Evolutionary conservation across 176 grass and related monocot genomes (phyloP).

Genomic region (Oryza coarctata): DNA sequence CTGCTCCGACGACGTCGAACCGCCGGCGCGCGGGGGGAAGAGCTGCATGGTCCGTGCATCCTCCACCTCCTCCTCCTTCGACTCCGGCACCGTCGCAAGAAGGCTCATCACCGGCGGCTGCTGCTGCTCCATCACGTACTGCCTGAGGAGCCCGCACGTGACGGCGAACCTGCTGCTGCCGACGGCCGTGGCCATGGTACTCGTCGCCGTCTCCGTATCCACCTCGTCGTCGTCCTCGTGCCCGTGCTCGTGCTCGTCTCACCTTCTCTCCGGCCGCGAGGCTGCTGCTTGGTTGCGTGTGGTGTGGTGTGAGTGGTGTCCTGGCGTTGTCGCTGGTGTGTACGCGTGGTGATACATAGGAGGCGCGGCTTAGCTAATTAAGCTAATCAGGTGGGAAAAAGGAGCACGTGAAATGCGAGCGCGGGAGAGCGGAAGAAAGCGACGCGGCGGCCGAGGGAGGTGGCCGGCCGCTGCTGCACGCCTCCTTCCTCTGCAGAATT

Average conservation of each 20-base stretch:
- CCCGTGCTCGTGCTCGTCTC: no score
- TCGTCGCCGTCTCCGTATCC: neutral
- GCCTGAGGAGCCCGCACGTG: slow-evolving; percentile 42
- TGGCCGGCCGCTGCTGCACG: neutral
- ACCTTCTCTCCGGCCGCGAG: neutral
- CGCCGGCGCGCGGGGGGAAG: slow-evolving; percentile 30
- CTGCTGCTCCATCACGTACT: slow-evolving; percentile 39
- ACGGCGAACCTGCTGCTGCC: slow-evolving; percentile 30
- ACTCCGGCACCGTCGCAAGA: no score
- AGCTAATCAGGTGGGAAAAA: no score
- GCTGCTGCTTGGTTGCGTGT: neutral
- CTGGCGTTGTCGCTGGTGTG: neutral
- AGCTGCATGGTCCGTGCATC: slow-evolving; percentile 31
- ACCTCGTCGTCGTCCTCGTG: neutral
- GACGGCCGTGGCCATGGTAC: neutral
- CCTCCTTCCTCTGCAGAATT: no score
- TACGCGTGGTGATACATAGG: neutral
- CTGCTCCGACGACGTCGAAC: neutral
- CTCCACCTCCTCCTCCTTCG: neutral
- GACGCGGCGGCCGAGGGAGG: neutral
- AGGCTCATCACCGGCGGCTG: slow-evolving; percentile 18
- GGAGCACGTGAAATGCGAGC: slow-evolving; percentile 1
- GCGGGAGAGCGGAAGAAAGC: neutral
- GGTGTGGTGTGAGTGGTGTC: neutral
- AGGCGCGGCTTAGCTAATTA: no score